These are phyloP conservation scores for Phytophthora fragariae DNA, from an alignment of 352 stramenopile species.

Conservation along the genomic window DNA sequence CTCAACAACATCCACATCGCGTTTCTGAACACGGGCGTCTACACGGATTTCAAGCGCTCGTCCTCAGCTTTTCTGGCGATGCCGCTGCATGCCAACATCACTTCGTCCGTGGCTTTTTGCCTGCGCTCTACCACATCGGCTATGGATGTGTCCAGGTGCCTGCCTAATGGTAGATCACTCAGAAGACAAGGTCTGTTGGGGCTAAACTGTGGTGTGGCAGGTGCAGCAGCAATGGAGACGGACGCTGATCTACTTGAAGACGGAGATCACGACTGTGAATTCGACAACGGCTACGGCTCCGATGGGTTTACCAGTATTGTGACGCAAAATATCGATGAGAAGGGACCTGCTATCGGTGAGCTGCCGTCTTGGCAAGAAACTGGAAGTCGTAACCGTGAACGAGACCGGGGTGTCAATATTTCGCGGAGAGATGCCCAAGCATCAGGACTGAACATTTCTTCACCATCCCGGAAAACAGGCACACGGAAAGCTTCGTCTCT, in stretches of 20 bases:
- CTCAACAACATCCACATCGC: constrained; percentile 89
- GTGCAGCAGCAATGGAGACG: constrained; percentile 39
- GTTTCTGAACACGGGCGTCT: constrained; percentile 88
- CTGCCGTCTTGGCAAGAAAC: constrained; percentile 40
- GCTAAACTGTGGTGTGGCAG: constrained; percentile 42
- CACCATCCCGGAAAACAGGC: constrained; percentile 19
- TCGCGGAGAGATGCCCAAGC: constrained; percentile 26
- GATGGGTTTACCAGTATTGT: constrained; percentile 25
- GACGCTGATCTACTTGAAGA: constrained; percentile 33
- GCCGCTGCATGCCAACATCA: constrained; percentile 50
- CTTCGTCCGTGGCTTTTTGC: constrained; percentile 68
- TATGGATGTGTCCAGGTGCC: constrained; percentile 36
- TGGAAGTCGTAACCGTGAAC: constrained; percentile 40
- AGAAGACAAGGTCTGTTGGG: constrained; percentile 29
- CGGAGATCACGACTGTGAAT: constrained; percentile 24
- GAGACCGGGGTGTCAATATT: constrained; percentile 29
- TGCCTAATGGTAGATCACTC: constrained; percentile 17
- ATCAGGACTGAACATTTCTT: constrained; percentile 27
- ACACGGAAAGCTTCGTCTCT: constrained; percentile 23
- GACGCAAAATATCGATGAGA: constrained; percentile 31
- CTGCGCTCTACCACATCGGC: constrained; percentile 57
- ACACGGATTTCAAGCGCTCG: constrained; percentile 82
- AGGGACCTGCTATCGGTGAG: constrained; percentile 20
- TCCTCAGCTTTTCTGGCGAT: constrained; percentile 57
- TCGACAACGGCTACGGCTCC: constrained; percentile 24